Evolutionary conservation across 2,329 filamentous ascomycete species (phyloP).

Genomic region (Pseudopyricularia javanii): DNA sequence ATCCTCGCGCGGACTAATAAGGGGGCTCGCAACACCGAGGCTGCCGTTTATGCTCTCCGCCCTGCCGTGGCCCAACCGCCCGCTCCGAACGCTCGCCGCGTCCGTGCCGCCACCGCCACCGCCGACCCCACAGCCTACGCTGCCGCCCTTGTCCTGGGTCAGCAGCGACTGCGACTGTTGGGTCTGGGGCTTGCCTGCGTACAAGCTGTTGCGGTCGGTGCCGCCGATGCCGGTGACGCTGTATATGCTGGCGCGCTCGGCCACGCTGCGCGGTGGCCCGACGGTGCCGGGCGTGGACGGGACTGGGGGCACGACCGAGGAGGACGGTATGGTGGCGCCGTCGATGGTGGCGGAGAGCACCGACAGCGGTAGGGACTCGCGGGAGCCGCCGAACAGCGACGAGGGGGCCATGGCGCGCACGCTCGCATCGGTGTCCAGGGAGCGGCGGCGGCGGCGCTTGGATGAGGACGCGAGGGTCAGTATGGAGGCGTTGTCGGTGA

Average conservation of each 20-base stretch:
- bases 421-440: conserved; percentile 76
- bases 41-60: conserved; percentile 75
- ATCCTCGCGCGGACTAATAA: conserved; percentile 36
- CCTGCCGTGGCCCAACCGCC: conserved; percentile 61
- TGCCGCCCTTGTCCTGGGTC: conserved; percentile 25
- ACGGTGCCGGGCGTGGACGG: conserved; percentile 28
- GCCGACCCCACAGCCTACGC: conserved; percentile 43
- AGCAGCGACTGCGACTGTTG: conserved; percentile 9
- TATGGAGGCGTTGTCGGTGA: conserved; percentile 79
- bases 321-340: conserved; percentile 16
- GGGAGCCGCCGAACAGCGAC: conserved; percentile 69
- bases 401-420: conserved; percentile 75
- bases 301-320: conserved; percentile 10
- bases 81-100: conserved; percentile 67
- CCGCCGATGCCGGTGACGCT: conserved; percentile 57
- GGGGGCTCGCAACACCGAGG: conserved; percentile 51
- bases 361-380: conserved; percentile 68
- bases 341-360: conserved; percentile 64
- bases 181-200: conserved; percentile 35
- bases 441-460: conserved; percentile 63
- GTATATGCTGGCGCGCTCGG: conserved; percentile 70
- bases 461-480: conserved; percentile 74
- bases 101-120: conserved; percentile 33
- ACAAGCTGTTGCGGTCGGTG: conserved; percentile 72
- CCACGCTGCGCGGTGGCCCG: conserved; percentile 20